Evolutionary conservation across 306 rosid species (phyloP).

Genomic region (Rosa lucieae): DNA sequence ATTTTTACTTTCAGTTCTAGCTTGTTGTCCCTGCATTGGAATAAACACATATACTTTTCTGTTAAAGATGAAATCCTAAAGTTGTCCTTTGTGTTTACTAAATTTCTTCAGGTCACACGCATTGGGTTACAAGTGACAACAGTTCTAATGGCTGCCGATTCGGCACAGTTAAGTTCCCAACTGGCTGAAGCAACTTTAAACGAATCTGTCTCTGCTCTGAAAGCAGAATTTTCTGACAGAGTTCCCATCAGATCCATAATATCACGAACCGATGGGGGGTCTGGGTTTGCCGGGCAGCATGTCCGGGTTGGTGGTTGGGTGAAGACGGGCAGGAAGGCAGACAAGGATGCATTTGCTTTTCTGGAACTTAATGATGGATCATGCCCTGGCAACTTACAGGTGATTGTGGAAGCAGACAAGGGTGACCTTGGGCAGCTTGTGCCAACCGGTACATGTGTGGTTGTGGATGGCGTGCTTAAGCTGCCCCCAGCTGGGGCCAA

Average conservation of each 20-base stretch:
- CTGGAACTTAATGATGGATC: constrained; percentile 89
- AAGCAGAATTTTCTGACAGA: constrained; percentile 73
- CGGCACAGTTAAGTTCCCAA: constrained; percentile 48
- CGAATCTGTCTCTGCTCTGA: constrained; percentile 19
- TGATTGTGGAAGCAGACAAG: constrained; percentile 73
- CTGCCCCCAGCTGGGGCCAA: constrained; percentile 75
- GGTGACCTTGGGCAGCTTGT: constrained; percentile 76
- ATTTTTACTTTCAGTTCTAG: not conserved
- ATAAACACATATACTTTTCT: not conserved
- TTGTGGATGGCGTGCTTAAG: constrained; percentile 71
- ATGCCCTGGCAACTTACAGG: constrained; percentile 76
- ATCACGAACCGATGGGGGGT: constrained; percentile 67
- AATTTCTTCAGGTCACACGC: not conserved
- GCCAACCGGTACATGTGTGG: constrained; percentile 75
- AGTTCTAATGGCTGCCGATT: constrained; percentile 39
- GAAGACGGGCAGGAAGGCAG: constrained; percentile 92
- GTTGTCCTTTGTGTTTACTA: not conserved
- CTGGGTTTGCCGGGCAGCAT: constrained; percentile 58
- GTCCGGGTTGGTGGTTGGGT: constrained; percentile 92
- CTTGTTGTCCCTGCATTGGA: not conserved
- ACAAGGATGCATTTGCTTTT: constrained; percentile 89
- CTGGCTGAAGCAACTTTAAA: constrained; percentile 42
- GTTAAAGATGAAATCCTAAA: not conserved
- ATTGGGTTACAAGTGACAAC: not conserved
- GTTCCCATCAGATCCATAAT: constrained; percentile 67